A percentile compares a stretch with the other conserved stretches of the same genome.
Conservation (phyloP, 108 stramenopile species). For the Chaetoceros tenuissimus region DNA sequence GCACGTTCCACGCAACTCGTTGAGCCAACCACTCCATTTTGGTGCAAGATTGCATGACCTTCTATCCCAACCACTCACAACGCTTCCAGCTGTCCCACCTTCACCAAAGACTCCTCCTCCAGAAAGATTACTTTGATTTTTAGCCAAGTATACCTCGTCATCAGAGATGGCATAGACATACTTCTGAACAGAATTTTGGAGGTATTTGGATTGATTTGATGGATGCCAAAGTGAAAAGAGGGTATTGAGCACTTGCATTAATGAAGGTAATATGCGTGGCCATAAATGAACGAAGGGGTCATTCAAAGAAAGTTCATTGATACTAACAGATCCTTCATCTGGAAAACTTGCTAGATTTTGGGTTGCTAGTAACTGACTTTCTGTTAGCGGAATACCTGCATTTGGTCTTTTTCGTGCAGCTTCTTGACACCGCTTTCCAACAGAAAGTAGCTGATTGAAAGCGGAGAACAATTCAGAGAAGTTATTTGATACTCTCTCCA, state of each 20-base stretch:
- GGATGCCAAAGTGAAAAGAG: constrained; percentile 68
- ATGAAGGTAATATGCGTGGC: constrained; percentile 65
- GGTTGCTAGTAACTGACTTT: constrained; percentile 21
- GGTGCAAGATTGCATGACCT: constrained; percentile 73
- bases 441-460: constrained; percentile 76
- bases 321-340: constrained; percentile 76
- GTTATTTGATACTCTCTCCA: constrained; percentile 39
- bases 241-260: constrained; percentile 50
- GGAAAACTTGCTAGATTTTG: constrained; percentile 38
- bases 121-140: constrained; percentile 48
- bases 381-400: constrained; percentile 33
- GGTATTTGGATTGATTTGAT: constrained; percentile 44
- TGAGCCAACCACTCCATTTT: constrained; percentile 86
- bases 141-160: constrained; percentile 77
- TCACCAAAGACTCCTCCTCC: constrained; percentile 82
- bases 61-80: constrained; percentile 64
- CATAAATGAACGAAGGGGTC: constrained; percentile 85
- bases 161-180: constrained; percentile 83
- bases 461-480: constrained; percentile 60
- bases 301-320: constrained; percentile 62
- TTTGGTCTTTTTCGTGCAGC: constrained; percentile 63
- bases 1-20: constrained; percentile 68
- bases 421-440: constrained; percentile 83
- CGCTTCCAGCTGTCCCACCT: constrained; percentile 82
- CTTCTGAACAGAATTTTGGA: constrained; percentile 57